Conservation (phyloP, 495 filamentous ascomycete genomes). For the Penicillium turbatum region DNA sequence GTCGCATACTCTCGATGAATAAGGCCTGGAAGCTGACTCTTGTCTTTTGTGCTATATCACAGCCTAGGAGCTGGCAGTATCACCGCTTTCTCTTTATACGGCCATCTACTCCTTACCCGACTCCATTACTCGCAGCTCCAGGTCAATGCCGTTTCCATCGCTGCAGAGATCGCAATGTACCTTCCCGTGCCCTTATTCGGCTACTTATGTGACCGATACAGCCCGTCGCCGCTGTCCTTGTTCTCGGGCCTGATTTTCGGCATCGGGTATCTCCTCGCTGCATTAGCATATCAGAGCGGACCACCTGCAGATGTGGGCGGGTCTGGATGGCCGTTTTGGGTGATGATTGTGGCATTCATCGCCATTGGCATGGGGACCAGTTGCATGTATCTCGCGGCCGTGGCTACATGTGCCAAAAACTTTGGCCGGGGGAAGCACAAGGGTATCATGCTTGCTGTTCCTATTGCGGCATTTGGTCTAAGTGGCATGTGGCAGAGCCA, state of each 20-base stretch:
- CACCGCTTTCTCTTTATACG: slow-evolving; percentile 87
- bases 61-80: slow-evolving; percentile 79
- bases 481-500: slow-evolving; percentile 96
- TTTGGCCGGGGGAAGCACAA: slow-evolving; percentile 84
- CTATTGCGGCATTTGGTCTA: slow-evolving; percentile 88
- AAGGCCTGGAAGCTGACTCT: slow-evolving; percentile 6
- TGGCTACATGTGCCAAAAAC: slow-evolving; percentile 96
- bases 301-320: slow-evolving; percentile 52
- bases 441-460: slow-evolving; percentile 81
- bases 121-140: slow-evolving; percentile 84
- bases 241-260: slow-evolving; percentile 72
- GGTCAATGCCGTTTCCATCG: slow-evolving; percentile 83
- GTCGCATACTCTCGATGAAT: neutral
- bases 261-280: slow-evolving; percentile 76
- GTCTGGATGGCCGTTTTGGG: slow-evolving; percentile 65
- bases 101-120: slow-evolving; percentile 75
- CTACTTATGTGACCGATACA: slow-evolving; percentile 82
- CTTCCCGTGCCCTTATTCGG: slow-evolving; percentile 84
- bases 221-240: slow-evolving; percentile 68
- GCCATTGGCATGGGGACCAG: slow-evolving; percentile 76
- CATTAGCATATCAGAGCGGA: slow-evolving; percentile 66
- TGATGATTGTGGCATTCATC: slow-evolving; percentile 83
- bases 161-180: slow-evolving; percentile 82
- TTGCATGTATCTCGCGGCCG: slow-evolving; percentile 78
- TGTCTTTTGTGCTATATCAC: neutral